Base-by-base conservation (phyloP, 2,329 filamentous ascomycete genomes). In the Exutisphaerella laricina region DNA sequence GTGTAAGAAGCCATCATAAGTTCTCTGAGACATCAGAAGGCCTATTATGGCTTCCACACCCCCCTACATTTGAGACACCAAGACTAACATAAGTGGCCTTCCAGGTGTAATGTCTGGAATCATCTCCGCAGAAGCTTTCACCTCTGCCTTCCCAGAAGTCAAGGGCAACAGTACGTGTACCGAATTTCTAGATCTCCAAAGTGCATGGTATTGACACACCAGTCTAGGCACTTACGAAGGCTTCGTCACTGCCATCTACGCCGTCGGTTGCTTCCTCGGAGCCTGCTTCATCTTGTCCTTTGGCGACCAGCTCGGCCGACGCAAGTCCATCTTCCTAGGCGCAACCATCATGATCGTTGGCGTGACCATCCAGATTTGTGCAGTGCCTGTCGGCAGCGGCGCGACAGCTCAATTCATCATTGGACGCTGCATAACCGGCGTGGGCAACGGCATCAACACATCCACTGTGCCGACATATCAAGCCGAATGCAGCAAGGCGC, bases 401-500 rank as follows among this genome's bases (percentile, higher is more conserved):
- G 59, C 63, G 2, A 67, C 67, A 1, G 68, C 71, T 3, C 73
- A 76, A 49, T 73, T 76, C 58, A 73, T 76, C 49, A 58, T 76
- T 39, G 74, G 74, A 12, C 67, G 74, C 34, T 65, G 69, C 8
- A 66, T 77, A 30, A 76, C 74, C 14, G 74, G 74, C 40, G 38
- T 48, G 12, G 74, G 73, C 5, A 77, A 77, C 45, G 74, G 74
- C 20, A 74, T 77, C 63, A 76, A 76, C 58, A 76, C 73, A 1
- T 69, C 68, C 0, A 75, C 72, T 0, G 74, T 76, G 14, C 73
- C 73, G 2, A 73, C 70, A 5, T 77, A 74, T 49, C 73, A 75
- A 60, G 71, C 72, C 6, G 73, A 77, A 51, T 74, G 71, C 54
- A 71, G 70, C 3, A 68, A 65, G 45, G 72, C 77, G 0, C 72